These are phyloP conservation scores for Prunus persica DNA, from an alignment of 306 rosid genomes.

Conservation along the genomic window Prunus_persica_NCBIv2 NC_034009.1:1949001-1949500, in stretches of 20 bases:
- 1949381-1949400: conserved; percentile 94
- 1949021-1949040: conserved; percentile 48
- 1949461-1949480: neutral
- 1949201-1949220: neutral
- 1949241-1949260: conserved; percentile 27
- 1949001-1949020: conserved; percentile 82
- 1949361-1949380: conserved; percentile 93
- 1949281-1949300: conserved; percentile 96
- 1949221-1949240: conserved; percentile 17
- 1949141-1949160: neutral
- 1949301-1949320: conserved; percentile 96
- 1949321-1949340: conserved; percentile 93
- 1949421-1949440: conserved; percentile 7
- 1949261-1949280: conserved; percentile 57
- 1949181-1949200: conserved; percentile 11
- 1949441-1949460: neutral
- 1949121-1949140: conserved; percentile 5
- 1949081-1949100: conserved; percentile 55
- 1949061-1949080: conserved; percentile 41
- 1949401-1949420: conserved; percentile 24
- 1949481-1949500: conserved; percentile 3
- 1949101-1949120: conserved; percentile 78
- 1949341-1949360: conserved; percentile 89
- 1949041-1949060: conserved; percentile 26
- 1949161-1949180: conserved; percentile 11